Conservation (phyloP, 306 rosid species). For the Glycine tomentella region DNA sequence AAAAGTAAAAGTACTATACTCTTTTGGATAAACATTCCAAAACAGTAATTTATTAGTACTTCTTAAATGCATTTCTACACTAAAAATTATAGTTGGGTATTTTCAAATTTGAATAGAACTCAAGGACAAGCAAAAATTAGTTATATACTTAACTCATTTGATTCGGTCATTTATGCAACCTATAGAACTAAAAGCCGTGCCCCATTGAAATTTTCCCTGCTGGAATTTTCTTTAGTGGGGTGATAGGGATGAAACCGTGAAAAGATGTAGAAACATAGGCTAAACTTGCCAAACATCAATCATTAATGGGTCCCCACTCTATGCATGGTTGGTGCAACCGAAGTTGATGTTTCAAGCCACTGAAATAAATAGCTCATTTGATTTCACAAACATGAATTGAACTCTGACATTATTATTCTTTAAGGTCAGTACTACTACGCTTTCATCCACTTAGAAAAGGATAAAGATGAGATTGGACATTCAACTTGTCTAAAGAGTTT, state of each 20-base stretch:
- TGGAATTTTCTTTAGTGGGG: not conserved
- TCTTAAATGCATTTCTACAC: not conserved
- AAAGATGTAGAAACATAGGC: not conserved
- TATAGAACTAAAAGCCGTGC: constrained; percentile 11
- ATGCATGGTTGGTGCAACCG: constrained; percentile 40
- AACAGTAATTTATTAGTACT: not conserved
- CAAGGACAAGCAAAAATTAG: not conserved
- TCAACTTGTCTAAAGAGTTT: constrained; percentile 27
- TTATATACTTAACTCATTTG: constrained; percentile 1
- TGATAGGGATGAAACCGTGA: constrained; percentile 26
- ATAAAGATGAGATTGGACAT: constrained; percentile 31
- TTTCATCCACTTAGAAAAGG: not conserved
- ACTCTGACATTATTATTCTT: constrained; percentile 40
- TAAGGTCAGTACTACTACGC: not conserved
- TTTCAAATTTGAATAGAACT: not conserved
- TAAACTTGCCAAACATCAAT: constrained; percentile 3
- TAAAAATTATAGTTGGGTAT: constrained; percentile 1
- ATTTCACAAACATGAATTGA: constrained; percentile 8
- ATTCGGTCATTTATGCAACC: not conserved
- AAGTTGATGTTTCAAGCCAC: constrained; percentile 45
- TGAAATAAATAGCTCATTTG: constrained; percentile 5
- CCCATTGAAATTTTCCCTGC: not conserved
- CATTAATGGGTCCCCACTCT: constrained; percentile 27
- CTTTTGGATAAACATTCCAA: constrained; percentile 2
- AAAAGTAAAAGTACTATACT: not conserved